These are phyloP conservation scores for Manihot esculenta DNA, from an alignment of 441 rosid genomes.

Conservation along the genomic window DNA sequence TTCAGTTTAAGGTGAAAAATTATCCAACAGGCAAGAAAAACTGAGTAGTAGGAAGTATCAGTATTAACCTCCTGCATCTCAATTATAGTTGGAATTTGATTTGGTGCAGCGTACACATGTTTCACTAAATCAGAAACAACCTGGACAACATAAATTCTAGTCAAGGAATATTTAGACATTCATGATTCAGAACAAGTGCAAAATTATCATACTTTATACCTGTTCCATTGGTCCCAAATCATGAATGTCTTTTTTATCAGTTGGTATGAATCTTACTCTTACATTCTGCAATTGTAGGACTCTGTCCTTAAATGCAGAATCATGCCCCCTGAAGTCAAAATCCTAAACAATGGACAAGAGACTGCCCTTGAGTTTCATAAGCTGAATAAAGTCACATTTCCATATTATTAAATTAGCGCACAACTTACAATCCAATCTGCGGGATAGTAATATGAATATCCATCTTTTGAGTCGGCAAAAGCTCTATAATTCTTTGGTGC, in stretches of 20 bases:
- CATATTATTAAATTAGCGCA: background rate
- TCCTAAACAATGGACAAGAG: constrained; percentile 39
- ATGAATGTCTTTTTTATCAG: constrained; percentile 59
- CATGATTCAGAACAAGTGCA: background rate
- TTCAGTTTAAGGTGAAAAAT: too few relatives aligned
- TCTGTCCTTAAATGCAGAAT: constrained; percentile 90
- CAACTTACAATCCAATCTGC: constrained; percentile 87
- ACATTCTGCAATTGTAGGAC: constrained; percentile 68
- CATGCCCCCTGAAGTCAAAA: constrained; percentile 85
- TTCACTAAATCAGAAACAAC: constrained; percentile 60
- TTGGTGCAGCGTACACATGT: constrained; percentile 68
- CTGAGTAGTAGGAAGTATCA: background rate
- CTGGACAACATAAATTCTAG: constrained; percentile 30
- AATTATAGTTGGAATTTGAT: constrained; percentile 52
- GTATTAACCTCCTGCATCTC: constrained; percentile 62
- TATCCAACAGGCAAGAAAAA: too few relatives aligned
- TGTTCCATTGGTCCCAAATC: constrained; percentile 81
- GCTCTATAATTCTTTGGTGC: constrained; percentile 56
- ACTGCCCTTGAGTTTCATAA: background rate
- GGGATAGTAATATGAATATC: constrained; percentile 84
- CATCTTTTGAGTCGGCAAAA: constrained; percentile 68
- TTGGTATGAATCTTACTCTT: constrained; percentile 86
- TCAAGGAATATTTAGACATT: background rate
- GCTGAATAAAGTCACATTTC: background rate
- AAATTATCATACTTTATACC: constrained; percentile 29